A percentile compares a stretch with the other conserved stretches of the same genome.
These are phyloP conservation scores for Chlamydomonas urium DNA, from an alignment of 139 green algal genomes.

Conservation along the genomic window DNA sequence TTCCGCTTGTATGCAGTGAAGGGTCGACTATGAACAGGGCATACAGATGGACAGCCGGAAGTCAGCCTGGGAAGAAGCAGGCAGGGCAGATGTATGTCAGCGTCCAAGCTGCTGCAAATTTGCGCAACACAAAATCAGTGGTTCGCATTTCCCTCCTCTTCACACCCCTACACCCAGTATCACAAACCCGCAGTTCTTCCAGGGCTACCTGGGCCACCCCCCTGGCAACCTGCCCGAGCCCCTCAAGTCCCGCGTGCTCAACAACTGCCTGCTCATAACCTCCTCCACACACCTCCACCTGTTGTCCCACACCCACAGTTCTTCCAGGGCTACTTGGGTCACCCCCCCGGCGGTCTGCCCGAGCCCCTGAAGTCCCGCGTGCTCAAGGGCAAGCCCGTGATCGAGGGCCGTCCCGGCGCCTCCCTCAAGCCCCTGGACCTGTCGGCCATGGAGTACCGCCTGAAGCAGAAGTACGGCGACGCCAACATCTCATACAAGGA, in stretches of 20 bases:
- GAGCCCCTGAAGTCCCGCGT: slow-evolving; percentile 69
- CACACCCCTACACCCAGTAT: neutral
- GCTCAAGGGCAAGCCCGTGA: slow-evolving; percentile 67
- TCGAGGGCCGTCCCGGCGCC: slow-evolving; percentile 73
- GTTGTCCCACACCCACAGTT: slow-evolving; percentile 6
- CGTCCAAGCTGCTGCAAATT: too few relatives aligned
- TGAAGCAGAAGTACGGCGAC: slow-evolving; percentile 64
- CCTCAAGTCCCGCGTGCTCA: slow-evolving; percentile 60
- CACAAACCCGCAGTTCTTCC: slow-evolving; percentile 8
- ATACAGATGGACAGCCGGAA: too few relatives aligned
- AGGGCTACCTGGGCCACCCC: slow-evolving; percentile 27
- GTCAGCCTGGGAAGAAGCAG: too few relatives aligned
- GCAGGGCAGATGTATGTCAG: too few relatives aligned
- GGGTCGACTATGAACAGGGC: too few relatives aligned
- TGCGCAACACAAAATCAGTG: too few relatives aligned
- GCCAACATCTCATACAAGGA: slow-evolving; percentile 58
- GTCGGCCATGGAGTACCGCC: slow-evolving; percentile 46
- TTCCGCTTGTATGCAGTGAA: too few relatives aligned
- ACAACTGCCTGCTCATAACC: slow-evolving; percentile 73
- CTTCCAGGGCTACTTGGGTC: slow-evolving; percentile 14
- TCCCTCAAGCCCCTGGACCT: slow-evolving; percentile 64
- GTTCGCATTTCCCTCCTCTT: too few relatives aligned
- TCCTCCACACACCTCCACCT: slow-evolving; percentile 3
- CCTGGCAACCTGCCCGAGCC: slow-evolving; percentile 83
- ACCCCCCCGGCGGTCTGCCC: slow-evolving; percentile 73